Evolutionary conservation across 1,284 basidiomycete genomes (phyloP).

Genomic region (Tremellales sp.): DNA sequence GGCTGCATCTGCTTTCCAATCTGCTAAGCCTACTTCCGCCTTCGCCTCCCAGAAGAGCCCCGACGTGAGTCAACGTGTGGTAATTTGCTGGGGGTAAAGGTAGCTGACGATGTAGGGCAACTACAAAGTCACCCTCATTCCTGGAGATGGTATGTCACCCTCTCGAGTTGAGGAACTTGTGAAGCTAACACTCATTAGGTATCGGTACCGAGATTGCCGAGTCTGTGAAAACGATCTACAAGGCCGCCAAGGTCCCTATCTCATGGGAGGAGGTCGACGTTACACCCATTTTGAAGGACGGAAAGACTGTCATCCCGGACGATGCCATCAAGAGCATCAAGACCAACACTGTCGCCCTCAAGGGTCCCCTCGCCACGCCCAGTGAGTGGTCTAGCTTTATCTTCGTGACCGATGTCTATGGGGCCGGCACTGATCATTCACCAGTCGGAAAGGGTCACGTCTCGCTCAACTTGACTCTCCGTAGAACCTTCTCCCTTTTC

Average conservation of each 20-base stretch:
- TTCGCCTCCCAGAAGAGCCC: slow-evolving; percentile 82
- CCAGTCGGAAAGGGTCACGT: slow-evolving; percentile 99
- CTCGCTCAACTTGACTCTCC: slow-evolving; percentile 93
- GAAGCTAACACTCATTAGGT: slow-evolving; percentile 53
- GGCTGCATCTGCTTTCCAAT: slow-evolving; percentile 42
- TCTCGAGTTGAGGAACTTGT: slow-evolving; percentile 3
- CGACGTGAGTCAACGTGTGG: slow-evolving; percentile 59
- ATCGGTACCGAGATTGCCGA: slow-evolving; percentile 98
- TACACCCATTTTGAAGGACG: slow-evolving; percentile 85
- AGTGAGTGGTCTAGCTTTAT: slow-evolving; percentile 58
- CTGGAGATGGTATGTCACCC: slow-evolving; percentile 32
- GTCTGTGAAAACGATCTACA: slow-evolving; percentile 91
- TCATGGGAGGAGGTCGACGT: slow-evolving; percentile 99
- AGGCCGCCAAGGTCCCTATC: slow-evolving; percentile 84
- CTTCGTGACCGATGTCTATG: too few species aligned
- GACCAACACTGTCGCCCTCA: slow-evolving; percentile 96
- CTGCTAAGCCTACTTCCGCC: slow-evolving; percentile 65
- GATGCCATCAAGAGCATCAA: slow-evolving; percentile 85
- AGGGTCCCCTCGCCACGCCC: slow-evolving; percentile 92
- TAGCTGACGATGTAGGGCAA: slow-evolving; percentile 64
- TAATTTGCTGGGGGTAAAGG: slow-evolving; percentile 1
- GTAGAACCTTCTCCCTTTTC: slow-evolving; percentile 96
- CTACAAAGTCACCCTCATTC: slow-evolving; percentile 58
- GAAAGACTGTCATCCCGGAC: slow-evolving; percentile 96
- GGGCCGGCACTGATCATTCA: slow-evolving; percentile 25